Evolutionary conservation across 1,284 basidiomycete genomes (phyloP).

Genomic region (Apiotrichum siamense): DNA sequence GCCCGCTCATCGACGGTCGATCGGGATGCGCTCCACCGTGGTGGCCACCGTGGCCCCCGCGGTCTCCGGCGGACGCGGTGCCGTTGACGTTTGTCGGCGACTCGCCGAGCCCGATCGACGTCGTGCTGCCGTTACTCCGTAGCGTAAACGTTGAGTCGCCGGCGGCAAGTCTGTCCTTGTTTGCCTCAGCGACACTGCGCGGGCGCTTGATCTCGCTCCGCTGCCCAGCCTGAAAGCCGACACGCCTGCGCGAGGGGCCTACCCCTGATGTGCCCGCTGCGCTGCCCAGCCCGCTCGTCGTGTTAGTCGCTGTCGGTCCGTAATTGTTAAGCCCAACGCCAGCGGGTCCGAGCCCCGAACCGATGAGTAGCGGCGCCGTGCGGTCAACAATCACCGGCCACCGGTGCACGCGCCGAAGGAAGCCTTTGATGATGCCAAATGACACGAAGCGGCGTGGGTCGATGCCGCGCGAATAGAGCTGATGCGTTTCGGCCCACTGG

Average conservation of each 20-base stretch:
- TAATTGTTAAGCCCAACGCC: background rate
- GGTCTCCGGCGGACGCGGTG: background rate
- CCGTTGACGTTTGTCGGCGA: slow-evolving; percentile 16
- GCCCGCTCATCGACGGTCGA: slow-evolving; percentile 3
- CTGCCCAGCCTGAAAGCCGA: slow-evolving; percentile 4
- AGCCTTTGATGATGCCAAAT: slow-evolving; percentile 99
- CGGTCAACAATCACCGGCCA: slow-evolving; percentile 62
- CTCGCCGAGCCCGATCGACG: slow-evolving; percentile 21
- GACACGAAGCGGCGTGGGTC: slow-evolving; percentile 92
- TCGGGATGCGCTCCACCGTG: no score
- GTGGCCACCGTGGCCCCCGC: no score
- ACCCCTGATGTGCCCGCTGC: background rate
- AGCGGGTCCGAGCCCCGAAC: background rate
- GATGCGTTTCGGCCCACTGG: slow-evolving; percentile 80
- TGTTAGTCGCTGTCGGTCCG: background rate
- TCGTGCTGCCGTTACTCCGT: slow-evolving; percentile 16
- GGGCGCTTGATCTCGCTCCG: background rate
- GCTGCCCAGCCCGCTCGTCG: background rate
- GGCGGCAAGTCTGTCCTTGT: no score
- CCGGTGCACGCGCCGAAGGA: slow-evolving; percentile 82
- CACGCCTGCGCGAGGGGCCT: background rate
- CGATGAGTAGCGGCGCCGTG: slow-evolving; percentile 7
- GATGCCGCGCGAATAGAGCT: slow-evolving; percentile 66
- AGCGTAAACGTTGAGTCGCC: slow-evolving; percentile 39
- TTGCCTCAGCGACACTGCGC: no score